phyloP scores from a whole-genome alignment of 1,284 basidiomycete genomes.

The Leccinum solheimii region DNA sequence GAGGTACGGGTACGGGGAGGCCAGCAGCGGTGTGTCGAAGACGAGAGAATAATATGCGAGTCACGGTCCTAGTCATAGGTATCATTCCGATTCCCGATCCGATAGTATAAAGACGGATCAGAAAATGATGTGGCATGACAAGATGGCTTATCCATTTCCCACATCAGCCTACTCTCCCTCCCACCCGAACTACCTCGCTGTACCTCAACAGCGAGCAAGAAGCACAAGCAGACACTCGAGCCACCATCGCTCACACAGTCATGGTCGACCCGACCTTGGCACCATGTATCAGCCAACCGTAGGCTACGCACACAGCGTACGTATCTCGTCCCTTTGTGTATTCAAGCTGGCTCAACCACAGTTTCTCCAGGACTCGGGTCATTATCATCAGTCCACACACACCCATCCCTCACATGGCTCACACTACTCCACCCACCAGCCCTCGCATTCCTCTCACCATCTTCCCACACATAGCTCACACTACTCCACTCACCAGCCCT shows the following conservation, averaged over 20 bases:
- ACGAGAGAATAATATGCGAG: conserved; percentile 18
- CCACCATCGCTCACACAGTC: conserved; percentile 17
- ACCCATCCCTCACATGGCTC: background rate
- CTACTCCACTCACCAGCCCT: background rate
- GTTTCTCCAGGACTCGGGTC: conserved; percentile 14
- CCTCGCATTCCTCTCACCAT: conserved; percentile 17
- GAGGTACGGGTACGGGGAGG: conserved; percentile 15
- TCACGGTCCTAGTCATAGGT: background rate
- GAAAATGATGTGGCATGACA: background rate
- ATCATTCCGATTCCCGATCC: conserved; percentile 23
- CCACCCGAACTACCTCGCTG: conserved; percentile 6
- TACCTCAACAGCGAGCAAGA: conserved; percentile 7
- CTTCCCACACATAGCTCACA: background rate
- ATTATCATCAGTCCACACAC: conserved; percentile 6
- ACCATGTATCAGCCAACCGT: background rate
- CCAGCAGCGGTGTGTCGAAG: conserved; percentile 14
- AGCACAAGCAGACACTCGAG: conserved; percentile 19
- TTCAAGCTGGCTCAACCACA: background rate
- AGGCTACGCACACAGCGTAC: conserved; percentile 18
- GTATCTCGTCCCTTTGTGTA: background rate
- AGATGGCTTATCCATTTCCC: conserved; percentile 18
- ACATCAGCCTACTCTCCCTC: background rate
- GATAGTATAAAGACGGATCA: conserved; percentile 1
- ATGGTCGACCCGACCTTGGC: conserved; percentile 7
- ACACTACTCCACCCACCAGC: background rate